These are phyloP conservation scores for Leishmania mexicana DNA, from an alignment of 208 protist genomes.

Conservation along the genomic window DNA sequence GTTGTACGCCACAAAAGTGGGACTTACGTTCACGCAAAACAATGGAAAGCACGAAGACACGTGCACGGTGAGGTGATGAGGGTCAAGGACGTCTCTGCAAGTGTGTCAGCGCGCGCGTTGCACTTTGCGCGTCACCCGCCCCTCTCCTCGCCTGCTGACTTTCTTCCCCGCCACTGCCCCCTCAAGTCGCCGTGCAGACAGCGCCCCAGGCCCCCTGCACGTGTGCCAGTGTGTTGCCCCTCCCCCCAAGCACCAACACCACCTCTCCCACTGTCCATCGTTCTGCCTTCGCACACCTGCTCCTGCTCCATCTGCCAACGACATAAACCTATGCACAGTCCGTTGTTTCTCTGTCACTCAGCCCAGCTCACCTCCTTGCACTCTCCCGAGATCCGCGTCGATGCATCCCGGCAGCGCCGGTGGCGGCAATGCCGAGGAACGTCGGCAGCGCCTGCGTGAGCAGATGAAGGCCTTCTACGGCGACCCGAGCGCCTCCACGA, in stretches of 20 bases:
- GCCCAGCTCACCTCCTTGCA: background rate
- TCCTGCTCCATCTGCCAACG: background rate
- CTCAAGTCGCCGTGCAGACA: background rate
- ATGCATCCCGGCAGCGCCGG: slow-evolving; percentile 6
- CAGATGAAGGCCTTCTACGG: slow-evolving; percentile 89
- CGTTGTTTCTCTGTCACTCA: background rate
- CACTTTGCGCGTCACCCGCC: background rate
- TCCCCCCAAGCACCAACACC: background rate
- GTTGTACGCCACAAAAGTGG: background rate
- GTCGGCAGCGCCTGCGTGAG: slow-evolving; percentile 64
- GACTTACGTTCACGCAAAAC: background rate
- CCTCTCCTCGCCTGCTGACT: background rate
- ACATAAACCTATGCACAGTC: background rate
- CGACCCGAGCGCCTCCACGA: slow-evolving; percentile 38
- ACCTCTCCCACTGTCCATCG: background rate
- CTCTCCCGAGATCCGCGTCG: slow-evolving; percentile 6
- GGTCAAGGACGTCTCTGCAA: background rate
- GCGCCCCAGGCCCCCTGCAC: background rate
- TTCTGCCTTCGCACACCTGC: background rate
- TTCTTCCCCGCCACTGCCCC: background rate
- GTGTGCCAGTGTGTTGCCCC: background rate
- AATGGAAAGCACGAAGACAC: background rate
- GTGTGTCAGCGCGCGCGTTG: background rate
- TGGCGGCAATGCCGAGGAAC: slow-evolving; percentile 34
- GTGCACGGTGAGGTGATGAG: background rate